Base-by-base conservation (phyloP, 345 rosid species). In the Eutrema heterophyllum region DNA sequence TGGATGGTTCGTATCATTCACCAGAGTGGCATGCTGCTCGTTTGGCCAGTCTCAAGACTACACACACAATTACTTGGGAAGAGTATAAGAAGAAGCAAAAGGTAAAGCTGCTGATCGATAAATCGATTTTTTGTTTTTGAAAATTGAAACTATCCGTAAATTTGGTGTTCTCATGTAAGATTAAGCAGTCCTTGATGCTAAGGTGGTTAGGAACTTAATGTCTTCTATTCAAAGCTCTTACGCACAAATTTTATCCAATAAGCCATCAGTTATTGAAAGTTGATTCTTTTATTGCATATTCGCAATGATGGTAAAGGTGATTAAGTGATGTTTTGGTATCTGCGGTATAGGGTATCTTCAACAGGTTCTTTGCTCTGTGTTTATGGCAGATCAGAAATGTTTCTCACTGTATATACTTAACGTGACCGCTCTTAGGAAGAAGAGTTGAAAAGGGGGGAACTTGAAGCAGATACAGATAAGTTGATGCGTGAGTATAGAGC, bases 21-120 rank as follows among this genome's bases (percentile, higher is more conserved):
- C 98, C 98, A 95, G 99, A 84, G 81, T 95, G 98, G 99, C 99
- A 90, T 88, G 98, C 99, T 83, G 97, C 99, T 84, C 97, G 98
- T 81, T 84, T 95, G 96, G 97, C 96, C 14, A 84, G 96, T 82
- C 99, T 92, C 77, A 92, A 85, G 74, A 92, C 94, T 57, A 85
- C 98, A 35, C 91, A 90, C 66, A 90, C 97, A 0, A 45, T 92
- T 72, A 90, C 97, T 55, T 95, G 97, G 99, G 98, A 96, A 78
- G 98, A 92, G 65, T 90, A 75, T 75, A 96, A 89, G 74, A 80
- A 64, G 84, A 90, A 92, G 83, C 97, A 90, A 68, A 92, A 90
- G 90, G 98, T 93, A 84, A 4, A 78, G 35, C 32, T 51, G 2
- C 36, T 39, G 0, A 7, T 18, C 40, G 40, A 6, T 8, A 36